Conservation (phyloP, 352 stramenopile species). For the Phytophthora cactorum region DNA sequence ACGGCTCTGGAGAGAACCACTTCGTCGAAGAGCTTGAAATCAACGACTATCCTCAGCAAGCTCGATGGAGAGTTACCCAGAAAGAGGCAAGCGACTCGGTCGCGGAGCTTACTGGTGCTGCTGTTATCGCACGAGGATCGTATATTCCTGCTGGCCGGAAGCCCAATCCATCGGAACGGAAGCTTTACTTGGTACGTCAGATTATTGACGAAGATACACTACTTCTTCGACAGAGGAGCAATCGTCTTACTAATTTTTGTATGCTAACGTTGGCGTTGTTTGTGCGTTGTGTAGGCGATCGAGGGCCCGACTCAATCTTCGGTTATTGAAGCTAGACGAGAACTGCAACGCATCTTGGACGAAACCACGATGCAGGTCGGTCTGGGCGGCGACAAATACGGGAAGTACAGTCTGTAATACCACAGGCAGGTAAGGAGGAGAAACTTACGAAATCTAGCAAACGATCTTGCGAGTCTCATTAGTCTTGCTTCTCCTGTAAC, state of each 20-base stretch:
- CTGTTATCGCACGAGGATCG: conserved; percentile 90
- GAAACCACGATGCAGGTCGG: conserved; percentile 91
- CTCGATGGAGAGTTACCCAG: conserved; percentile 87
- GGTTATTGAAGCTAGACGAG: conserved; percentile 77
- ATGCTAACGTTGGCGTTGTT: conserved; percentile 9
- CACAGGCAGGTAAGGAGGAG: conserved; percentile 26
- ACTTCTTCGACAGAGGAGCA: neutral
- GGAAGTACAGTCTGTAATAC: conserved; percentile 89
- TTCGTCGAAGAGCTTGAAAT: conserved; percentile 94
- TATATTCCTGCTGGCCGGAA: conserved; percentile 88
- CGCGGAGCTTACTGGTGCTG: conserved; percentile 86
- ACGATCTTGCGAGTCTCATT: conserved; percentile 26
- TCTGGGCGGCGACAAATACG: conserved; percentile 85
- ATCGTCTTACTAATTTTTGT: neutral
- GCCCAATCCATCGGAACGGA: conserved; percentile 83
- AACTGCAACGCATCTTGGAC: conserved; percentile 89
- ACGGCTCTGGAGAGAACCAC: conserved; percentile 62
- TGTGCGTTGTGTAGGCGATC: conserved; percentile 71
- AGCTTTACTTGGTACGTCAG: conserved; percentile 87
- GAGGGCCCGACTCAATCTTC: conserved; percentile 74
- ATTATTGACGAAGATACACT: neutral
- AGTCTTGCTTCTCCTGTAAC: conserved; percentile 26
- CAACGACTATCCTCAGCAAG: conserved; percentile 95
- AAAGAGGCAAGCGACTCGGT: conserved; percentile 89
- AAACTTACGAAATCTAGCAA: conserved; percentile 12